Evolutionary conservation across 176 grass and related monocot genomes (phyloP).

Genomic region (Miscanthus lutarioriparius): DNA sequence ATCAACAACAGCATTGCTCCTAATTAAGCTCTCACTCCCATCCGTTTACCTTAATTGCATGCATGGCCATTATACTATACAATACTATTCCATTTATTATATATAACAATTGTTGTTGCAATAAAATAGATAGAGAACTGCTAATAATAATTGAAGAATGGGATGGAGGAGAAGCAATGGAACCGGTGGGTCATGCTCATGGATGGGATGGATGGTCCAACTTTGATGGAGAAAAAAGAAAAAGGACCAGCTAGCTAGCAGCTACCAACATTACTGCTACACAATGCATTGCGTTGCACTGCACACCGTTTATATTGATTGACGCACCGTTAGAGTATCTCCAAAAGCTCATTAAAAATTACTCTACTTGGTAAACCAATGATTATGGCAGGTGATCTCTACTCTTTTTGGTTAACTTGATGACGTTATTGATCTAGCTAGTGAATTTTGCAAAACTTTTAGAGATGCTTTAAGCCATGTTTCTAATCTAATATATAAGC

Average conservation of each 20-base stretch:
- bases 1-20: background rate
- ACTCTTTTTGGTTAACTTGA: too few relatives aligned
- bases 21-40: background rate
- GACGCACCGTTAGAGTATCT: too few relatives aligned
- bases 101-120: background rate
- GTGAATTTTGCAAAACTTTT: too few relatives aligned
- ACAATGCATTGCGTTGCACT: background rate
- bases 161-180: background rate
- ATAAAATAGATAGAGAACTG: background rate
- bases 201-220: constrained; percentile 7
- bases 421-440: too few relatives aligned
- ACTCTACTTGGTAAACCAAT: too few relatives aligned
- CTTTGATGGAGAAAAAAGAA: constrained; percentile 14
- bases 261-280: constrained; percentile 13
- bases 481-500: too few relatives aligned
- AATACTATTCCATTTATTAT: background rate
- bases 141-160: background rate
- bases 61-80: background rate
- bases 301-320: background rate
- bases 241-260: constrained; percentile 12
- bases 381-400: too few relatives aligned
- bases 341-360: too few relatives aligned
- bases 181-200: background rate
- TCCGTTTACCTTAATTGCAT: background rate
- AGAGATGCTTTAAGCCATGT: too few relatives aligned